A percentile compares a stretch with the other conserved stretches of the same genome.
Evolutionary conservation across 2,329 filamentous ascomycete genomes (phyloP).

Genomic region (Ascochyta koolunga): DNA sequence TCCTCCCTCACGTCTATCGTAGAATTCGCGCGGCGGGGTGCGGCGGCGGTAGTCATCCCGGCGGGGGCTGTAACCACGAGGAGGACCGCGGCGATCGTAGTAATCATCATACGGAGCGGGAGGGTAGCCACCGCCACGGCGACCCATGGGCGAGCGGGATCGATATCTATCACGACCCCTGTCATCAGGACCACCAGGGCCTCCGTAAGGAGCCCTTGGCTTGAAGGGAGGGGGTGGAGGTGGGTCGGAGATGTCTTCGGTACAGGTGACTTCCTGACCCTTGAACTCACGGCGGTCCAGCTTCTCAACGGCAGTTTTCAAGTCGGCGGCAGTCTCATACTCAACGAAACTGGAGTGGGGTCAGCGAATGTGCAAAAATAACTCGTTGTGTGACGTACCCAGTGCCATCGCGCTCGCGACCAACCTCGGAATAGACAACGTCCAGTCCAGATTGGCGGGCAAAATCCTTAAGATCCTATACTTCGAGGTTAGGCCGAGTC

Average conservation of each 20-base stretch:
- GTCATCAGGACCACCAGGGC: conserved; percentile 62
- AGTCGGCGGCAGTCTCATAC: conserved; percentile 89
- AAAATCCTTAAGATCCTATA: conserved; percentile 99
- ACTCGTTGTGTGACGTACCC: conserved; percentile 66
- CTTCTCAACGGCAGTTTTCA: conserved; percentile 92
- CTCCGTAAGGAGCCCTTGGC: conserved; percentile 42
- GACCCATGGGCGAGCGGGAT: conserved; percentile 73
- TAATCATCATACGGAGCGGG: conserved; percentile 69
- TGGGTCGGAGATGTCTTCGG: conserved; percentile 73
- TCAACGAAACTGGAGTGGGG: conserved; percentile 81
- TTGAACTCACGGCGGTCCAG: conserved; percentile 94
- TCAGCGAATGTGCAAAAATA: conserved; percentile 11
- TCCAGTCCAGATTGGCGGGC: conserved; percentile 95
- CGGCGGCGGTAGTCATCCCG: conserved; percentile 88
- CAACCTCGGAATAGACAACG: conserved; percentile 97
- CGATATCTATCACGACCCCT: conserved; percentile 74
- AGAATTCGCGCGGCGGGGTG: conserved; percentile 79
- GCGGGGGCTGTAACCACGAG: conserved; percentile 83
- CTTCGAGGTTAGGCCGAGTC: conserved; percentile 76
- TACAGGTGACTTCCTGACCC: conserved; percentile 81
- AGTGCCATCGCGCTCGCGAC: conserved; percentile 87
- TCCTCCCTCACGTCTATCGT: conserved; percentile 70
- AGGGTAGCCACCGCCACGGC: conserved; percentile 64
- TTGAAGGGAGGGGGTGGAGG: conserved; percentile 46
- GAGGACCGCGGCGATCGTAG: conserved; percentile 80